Evolutionary conservation across 1,139 yeast species (phyloP).

Genomic region (Pneumocystis oryctolagi): DNA sequence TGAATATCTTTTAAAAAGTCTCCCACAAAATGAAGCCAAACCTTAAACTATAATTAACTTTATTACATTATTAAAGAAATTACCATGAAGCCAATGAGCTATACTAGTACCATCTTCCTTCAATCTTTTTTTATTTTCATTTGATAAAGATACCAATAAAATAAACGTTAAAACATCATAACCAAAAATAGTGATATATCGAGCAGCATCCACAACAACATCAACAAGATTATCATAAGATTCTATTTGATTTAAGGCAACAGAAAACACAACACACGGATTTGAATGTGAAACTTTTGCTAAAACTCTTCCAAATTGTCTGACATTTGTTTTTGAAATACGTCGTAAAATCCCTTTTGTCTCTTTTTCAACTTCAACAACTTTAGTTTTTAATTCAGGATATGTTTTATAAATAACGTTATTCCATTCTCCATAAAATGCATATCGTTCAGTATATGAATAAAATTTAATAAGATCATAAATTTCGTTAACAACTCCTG

Average conservation of each 20-base stretch:
- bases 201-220: slow-evolving; percentile 65
- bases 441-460: slow-evolving; percentile 52
- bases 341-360: slow-evolving; percentile 73
- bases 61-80: slow-evolving; percentile 1
- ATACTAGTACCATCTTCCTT: slow-evolving; percentile 74
- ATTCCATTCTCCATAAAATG: slow-evolving; percentile 74
- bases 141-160: slow-evolving; percentile 38
- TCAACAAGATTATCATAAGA: slow-evolving; percentile 79
- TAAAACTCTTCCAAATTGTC: slow-evolving; percentile 59
- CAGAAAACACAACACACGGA: slow-evolving; percentile 57
- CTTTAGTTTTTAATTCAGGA: slow-evolving; percentile 46
- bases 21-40: slow-evolving; percentile 25
- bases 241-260: slow-evolving; percentile 43
- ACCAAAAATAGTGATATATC: slow-evolving; percentile 60
- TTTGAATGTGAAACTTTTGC: slow-evolving; percentile 66
- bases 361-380: slow-evolving; percentile 59
- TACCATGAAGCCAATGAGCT: slow-evolving; percentile 62
- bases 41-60: slow-evolving; percentile 26
- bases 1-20: slow-evolving; percentile 24
- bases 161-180: slow-evolving; percentile 79
- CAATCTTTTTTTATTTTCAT: slow-evolving; percentile 29
- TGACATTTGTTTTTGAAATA: slow-evolving; percentile 71
- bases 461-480: slow-evolving; percentile 41
- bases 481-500: slow-evolving; percentile 48
- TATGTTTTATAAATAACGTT: slow-evolving; percentile 39